Evolutionary conservation across 371 early-diverging fungal species (phyloP), one percentile per base, ranked within the genome.

Genomic region (Rhizopus microsporus): DNA sequence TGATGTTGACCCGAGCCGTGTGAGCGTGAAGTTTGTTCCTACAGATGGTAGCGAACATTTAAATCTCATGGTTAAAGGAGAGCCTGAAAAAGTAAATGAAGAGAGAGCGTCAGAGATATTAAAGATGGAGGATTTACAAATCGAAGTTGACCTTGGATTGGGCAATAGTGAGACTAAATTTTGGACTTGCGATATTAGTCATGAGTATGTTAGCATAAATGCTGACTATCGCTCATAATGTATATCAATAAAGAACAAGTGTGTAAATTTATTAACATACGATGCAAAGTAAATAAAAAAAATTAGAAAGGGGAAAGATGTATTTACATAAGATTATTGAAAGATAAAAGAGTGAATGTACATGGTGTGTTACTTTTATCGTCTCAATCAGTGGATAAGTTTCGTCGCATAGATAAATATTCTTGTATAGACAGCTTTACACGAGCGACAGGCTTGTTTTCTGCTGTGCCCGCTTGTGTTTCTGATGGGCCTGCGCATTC

Each of bases 141-240:
- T 97, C 45, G 78, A 80, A 17, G 90, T 96, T 4, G 89, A 91
- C 39, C 70, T 97, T 52, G 89, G 89, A 9, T 51, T 88, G 48
- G 96, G 96, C 23, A 46, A 69, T 3, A 89, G 88, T 56, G 78
- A 80, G 44, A 91, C 94, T 5, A 84, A 83, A 9, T 90, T 95
- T 81, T 96, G 91, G 86, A 97, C 98, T 3, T 95, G 95, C 64
- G 98, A 97, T 78, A 82, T 96, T 31, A 89, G 88, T 55, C 90
- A 93, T 62, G 96, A 94, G 62, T 97, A 97, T 72, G 88, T 97
- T 45, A 86, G 88, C 37, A 96, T 97, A 67, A 97, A 97, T 69
- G 94, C 91, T 23, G 90, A 91, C 56, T 93, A 93, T 68, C 89
- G 93, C 38, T 89, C 92, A 9, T 93, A 81, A 60, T 46, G 42